These are phyloP conservation scores for Pyracantha coccinea DNA, from an alignment of 331 rosid species.

Conservation along the genomic window DNA sequence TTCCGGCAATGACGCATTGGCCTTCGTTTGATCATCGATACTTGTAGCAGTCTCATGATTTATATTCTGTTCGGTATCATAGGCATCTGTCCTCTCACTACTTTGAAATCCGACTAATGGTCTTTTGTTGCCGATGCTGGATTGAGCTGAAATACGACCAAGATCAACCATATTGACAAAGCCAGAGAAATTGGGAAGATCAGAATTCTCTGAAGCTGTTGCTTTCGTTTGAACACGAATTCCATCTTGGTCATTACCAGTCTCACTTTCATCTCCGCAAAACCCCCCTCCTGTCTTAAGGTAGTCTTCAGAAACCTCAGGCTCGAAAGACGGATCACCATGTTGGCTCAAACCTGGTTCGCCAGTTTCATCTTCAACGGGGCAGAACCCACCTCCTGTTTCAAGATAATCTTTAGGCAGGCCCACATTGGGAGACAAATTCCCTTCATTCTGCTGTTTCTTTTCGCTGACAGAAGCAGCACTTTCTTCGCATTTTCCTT, in stretches of 20 bases:
- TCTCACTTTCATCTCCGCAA: constrained; percentile 41
- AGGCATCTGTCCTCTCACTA: constrained; percentile 4
- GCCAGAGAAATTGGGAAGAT: constrained; percentile 19
- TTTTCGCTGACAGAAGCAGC: constrained; percentile 16
- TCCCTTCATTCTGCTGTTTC: constrained; percentile 9
- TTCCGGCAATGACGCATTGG: constrained; percentile 14
- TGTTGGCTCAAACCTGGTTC: constrained; percentile 12
- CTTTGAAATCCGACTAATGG: neutral
- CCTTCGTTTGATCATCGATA: constrained; percentile 18
- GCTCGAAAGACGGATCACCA: constrained; percentile 14
- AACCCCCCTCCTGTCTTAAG: constrained; percentile 59
- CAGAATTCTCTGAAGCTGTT: constrained; percentile 9
- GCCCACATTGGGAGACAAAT: constrained; percentile 15
- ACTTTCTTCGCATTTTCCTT: constrained; percentile 14
- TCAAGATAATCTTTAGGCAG: constrained; percentile 20
- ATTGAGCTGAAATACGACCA: neutral
- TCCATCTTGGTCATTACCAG: constrained; percentile 15
- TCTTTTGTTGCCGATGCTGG: neutral
- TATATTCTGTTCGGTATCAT: constrained; percentile 8
- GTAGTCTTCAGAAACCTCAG: constrained; percentile 24
- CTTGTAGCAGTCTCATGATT: constrained; percentile 7
- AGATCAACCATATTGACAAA: constrained; percentile 8
- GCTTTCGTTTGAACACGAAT: constrained; percentile 7
- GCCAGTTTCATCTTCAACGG: constrained; percentile 25
- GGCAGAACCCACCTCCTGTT: constrained; percentile 35